Percentiles rank a stretch among this genome's conserved stretches.
phyloP scores from a whole-genome alignment of 2,329 filamentous ascomycete genomes.

The Pseudopyricularia javanii region DNA sequence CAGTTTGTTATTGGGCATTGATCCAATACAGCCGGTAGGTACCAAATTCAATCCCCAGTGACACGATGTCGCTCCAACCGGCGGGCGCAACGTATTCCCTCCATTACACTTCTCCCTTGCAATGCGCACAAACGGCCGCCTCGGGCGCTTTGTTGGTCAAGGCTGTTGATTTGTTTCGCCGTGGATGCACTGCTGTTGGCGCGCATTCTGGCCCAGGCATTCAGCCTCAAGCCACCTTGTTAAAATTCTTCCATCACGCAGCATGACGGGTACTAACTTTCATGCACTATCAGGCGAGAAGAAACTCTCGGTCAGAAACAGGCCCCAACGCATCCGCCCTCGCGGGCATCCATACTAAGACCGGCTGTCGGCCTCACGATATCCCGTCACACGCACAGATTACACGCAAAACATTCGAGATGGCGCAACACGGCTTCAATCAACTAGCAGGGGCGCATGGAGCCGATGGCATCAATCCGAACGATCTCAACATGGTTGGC shows the following conservation, averaged over 20 bases:
- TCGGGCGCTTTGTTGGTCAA: not conserved
- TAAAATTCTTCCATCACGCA: not conserved
- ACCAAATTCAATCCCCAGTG: no score
- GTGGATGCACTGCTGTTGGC: not conserved
- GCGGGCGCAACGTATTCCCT: not conserved
- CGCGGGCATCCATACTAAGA: not conserved
- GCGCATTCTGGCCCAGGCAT: not conserved
- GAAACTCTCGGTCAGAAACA: not conserved
- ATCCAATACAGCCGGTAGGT: no score
- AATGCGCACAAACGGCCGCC: not conserved
- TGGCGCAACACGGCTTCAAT: slow-evolving; percentile 45
- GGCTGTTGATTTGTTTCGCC: not conserved
- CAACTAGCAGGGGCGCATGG: slow-evolving; percentile 42
- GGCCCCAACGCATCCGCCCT: not conserved
- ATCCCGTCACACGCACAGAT: not conserved
- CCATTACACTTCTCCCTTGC: not conserved
- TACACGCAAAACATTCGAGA: slow-evolving; percentile 12
- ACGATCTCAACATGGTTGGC: slow-evolving; percentile 61
- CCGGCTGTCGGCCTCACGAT: not conserved
- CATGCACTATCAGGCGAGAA: not conserved
- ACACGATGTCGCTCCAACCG: no score
- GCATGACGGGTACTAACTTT: not conserved
- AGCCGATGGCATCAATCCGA: slow-evolving; percentile 63
- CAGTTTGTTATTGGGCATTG: no score
- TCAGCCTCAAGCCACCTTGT: not conserved